phyloP scores from a whole-genome alignment of 495 filamentous ascomycete species.

The Xylaria scruposa region DNA sequence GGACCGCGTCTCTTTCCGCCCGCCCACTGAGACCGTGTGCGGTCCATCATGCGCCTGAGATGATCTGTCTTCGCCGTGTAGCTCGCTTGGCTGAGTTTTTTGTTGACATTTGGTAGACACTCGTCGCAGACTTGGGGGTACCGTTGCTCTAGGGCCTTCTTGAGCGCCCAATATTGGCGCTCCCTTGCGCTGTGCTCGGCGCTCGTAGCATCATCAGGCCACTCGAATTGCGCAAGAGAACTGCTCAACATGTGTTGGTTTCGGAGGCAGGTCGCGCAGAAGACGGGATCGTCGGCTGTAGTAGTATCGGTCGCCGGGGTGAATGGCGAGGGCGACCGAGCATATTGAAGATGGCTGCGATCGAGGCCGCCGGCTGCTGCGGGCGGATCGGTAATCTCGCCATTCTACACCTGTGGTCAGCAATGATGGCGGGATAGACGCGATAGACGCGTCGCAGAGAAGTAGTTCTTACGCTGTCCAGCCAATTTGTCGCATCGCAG shows the following conservation, averaged over 20 bases:
- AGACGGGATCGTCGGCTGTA: conserved; percentile 54
- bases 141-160: conserved; percentile 68
- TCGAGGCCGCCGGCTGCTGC: conserved; percentile 50
- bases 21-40: conserved; percentile 58
- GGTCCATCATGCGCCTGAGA: conserved; percentile 73
- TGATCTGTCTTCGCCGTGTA: conserved; percentile 84
- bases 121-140: conserved; percentile 85
- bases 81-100: conserved; percentile 67
- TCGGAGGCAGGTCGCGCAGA: conserved; percentile 78
- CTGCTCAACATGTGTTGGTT: conserved; percentile 80
- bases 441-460: neutral
- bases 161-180: conserved; percentile 64
- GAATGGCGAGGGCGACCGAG: conserved; percentile 42
- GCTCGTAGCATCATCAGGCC: conserved; percentile 71
- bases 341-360: conserved; percentile 45
- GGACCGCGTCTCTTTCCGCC: conserved; percentile 47
- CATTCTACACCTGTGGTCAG: conserved; percentile 59
- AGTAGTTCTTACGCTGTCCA: conserved; percentile 64
- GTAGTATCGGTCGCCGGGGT: neutral
- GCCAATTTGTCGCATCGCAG: conserved; percentile 83
- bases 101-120: conserved; percentile 71
- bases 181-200: conserved; percentile 61
- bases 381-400: conserved; percentile 88
- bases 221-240: conserved; percentile 70
- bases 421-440: neutral